A percentile compares a stretch with the other conserved stretches of the same genome.
Conservation (phyloP, 1,284 basidiomycete species). For the Meripilus lineatus region DNA sequence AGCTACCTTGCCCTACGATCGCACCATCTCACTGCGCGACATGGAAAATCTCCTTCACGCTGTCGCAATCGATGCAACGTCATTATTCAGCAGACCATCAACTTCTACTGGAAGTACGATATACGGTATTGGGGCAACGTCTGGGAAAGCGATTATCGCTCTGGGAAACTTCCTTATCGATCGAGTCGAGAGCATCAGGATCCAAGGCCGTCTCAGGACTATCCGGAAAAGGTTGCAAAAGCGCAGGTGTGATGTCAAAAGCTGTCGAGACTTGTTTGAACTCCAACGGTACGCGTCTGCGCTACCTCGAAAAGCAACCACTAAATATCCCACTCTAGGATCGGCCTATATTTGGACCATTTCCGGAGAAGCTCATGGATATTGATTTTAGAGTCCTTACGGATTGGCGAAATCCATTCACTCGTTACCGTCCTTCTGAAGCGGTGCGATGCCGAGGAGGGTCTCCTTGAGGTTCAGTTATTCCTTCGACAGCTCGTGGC, state of each 20-base stretch:
- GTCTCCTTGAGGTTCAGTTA: not conserved
- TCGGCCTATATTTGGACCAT: too few species aligned
- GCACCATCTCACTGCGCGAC: too few species aligned
- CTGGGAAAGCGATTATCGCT: not conserved
- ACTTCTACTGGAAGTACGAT: constrained; percentile 3
- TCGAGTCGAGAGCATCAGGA: not conserved
- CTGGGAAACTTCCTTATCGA: constrained; percentile 1
- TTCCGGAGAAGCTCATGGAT: too few species aligned
- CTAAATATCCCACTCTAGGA: too few species aligned
- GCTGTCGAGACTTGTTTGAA: constrained; percentile 1
- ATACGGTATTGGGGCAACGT: not conserved
- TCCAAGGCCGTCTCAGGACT: not conserved
- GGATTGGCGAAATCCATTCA: too few species aligned
- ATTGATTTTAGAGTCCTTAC: too few species aligned
- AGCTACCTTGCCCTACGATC: too few species aligned
- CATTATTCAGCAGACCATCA: too few species aligned
- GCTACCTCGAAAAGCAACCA: not conserved
- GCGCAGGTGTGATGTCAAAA: not conserved
- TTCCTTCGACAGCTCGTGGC: constrained; percentile 2
- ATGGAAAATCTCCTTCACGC: too few species aligned
- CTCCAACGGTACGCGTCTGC: not conserved
- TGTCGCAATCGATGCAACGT: too few species aligned
- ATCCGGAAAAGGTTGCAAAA: not conserved
- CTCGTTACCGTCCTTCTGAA: too few species aligned
- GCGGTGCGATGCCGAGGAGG: too few species aligned